A percentile compares a stretch with the other conserved stretches of the same genome.
phyloP scores from a whole-genome alignment of 495 filamentous ascomycete species.

The Penicillium pulvis region DNA sequence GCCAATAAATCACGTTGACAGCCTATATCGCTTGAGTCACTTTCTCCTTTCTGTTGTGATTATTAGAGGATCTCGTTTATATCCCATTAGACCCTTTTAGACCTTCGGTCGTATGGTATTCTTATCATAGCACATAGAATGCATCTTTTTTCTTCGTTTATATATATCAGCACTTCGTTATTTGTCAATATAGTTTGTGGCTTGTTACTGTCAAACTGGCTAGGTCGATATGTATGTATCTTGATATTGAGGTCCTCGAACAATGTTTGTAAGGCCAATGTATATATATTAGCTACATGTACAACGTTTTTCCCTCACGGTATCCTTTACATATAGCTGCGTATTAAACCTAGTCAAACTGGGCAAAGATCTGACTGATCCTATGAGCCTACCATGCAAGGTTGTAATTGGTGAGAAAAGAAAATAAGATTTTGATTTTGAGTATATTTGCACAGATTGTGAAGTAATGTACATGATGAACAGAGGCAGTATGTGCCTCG shows the following conservation, averaged over 20 bases:
- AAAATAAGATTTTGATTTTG: not conserved
- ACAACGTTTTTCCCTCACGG: not conserved
- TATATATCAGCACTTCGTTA: conserved; percentile 1
- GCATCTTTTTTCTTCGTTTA: conserved; percentile 10
- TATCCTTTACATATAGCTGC: not conserved
- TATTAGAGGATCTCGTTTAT: conserved; percentile 9
- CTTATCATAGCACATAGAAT: conserved; percentile 13
- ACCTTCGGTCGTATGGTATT: conserved; percentile 11
- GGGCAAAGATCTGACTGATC: not conserved
- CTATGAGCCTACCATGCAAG: not conserved
- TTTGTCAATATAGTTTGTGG: not conserved
- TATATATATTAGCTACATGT: not conserved
- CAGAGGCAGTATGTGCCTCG: not conserved
- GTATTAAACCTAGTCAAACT: not conserved
- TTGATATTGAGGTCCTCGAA: not conserved
- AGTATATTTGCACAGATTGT: conserved; percentile 6
- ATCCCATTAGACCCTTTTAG: conserved; percentile 15
- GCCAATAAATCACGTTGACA: conserved; percentile 28
- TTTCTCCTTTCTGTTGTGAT: not conserved
- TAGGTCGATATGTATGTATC: not conserved
- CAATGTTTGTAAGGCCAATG: not conserved
- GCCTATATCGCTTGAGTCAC: not conserved
- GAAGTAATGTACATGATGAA: conserved; percentile 14
- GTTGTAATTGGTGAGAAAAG: not conserved
- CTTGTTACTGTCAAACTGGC: not conserved